These are phyloP conservation scores for Anastatica hierochuntica DNA, from an alignment of 345 rosid species.

Conservation along the genomic window DNA sequence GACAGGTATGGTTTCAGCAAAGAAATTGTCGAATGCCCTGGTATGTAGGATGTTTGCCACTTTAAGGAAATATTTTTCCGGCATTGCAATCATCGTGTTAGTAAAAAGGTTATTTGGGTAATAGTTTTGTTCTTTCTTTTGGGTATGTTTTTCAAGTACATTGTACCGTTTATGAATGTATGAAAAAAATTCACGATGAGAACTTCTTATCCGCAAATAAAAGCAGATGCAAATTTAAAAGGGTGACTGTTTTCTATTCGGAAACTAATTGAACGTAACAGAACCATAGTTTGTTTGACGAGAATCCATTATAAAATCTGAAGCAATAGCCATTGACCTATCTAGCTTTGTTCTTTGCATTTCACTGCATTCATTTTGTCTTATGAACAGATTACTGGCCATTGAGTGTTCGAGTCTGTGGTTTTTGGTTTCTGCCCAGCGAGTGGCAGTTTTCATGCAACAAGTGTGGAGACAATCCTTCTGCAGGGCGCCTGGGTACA, in stretches of 20 bases:
- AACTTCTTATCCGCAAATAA: not conserved
- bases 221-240: no score
- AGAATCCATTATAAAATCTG: not conserved
- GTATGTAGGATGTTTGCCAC: conserved; percentile 26
- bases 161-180: not conserved
- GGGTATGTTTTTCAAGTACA: not conserved
- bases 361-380: conserved; percentile 11
- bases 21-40: conserved; percentile 85
- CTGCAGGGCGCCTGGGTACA: conserved; percentile 17
- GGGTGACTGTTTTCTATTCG: no score
- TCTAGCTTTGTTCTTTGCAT: not conserved
- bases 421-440: conserved; percentile 81
- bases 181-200: not conserved
- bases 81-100: not conserved
- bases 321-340: conserved; percentile 1
- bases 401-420: conserved; percentile 51
- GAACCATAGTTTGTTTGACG: not conserved
- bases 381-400: conserved; percentile 77
- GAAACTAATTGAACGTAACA: no score
- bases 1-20: conserved; percentile 91
- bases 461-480: conserved; percentile 43
- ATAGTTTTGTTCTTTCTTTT: not conserved
- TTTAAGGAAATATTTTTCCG: not conserved
- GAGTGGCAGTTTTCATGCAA: conserved; percentile 84
- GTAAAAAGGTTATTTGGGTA: not conserved